Evolutionary conservation across 2,329 filamentous ascomycete species (phyloP), one percentile per base, ranked within the genome.

Genomic region (Pseudofabraea citricarpa): DNA sequence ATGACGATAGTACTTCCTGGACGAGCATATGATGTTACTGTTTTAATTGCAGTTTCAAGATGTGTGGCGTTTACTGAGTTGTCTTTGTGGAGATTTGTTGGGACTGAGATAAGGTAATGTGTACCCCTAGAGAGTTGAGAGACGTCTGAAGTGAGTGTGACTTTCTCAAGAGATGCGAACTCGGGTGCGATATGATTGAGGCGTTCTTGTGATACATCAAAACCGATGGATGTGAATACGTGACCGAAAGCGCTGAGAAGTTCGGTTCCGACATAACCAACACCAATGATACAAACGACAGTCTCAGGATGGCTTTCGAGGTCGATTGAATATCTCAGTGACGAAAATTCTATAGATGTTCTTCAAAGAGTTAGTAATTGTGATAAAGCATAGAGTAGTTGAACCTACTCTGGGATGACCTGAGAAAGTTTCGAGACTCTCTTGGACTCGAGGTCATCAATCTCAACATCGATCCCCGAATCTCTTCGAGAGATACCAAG

Each of bases 81-180:
- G 54, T 76, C 67, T 0, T 64, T 59, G 4, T 63, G 62, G 6
- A 77, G 61, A 1, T 73, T 62, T 1, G 74, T 77, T 1, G 74
- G 74, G 3, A 77, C 73, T 0, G 73, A 69, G 46, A 77, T 73
- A 26, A 77, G 67, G 42, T 74, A 74, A 55, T 77, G 72, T 0
- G 69, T 73, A 9, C 70, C 74, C 26, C 55, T 47, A 3, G 56
- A 51, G 12, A 76, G 60, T 10, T 67, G 63, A 7, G 49, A 48
- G 6, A 67, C 52, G 21, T 63, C 60, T 15, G 58, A 59, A 1
- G 72, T 71, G 51, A 73, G 65, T 4, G 52, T 56, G 22, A 65
- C 58, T 8, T 22, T 36, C 55, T 58, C 31, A 51, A 57, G 18
- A 56, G 60, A 12, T 36, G 48, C 38, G 40, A 64, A 58, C 9